Base-by-base conservation (phyloP, 208 protist species). In the Wallacemonas sp. region DNA sequence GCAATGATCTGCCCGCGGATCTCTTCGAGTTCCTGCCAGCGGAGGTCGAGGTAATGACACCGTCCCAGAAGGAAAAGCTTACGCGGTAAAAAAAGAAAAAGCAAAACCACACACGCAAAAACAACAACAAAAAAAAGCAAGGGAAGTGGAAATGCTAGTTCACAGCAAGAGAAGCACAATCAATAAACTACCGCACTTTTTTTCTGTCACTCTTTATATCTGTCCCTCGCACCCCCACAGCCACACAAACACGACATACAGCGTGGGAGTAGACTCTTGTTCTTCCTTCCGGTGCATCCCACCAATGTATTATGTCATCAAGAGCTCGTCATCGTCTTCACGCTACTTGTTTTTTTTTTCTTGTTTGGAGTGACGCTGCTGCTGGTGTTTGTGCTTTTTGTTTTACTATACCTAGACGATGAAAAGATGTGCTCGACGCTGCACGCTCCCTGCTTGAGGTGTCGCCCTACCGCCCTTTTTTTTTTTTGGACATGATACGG, bases 31-130 rank as follows among this genome's bases (percentile, higher is more conserved):
- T 95, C 64, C 45, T 90, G 0, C 79, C 75, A 2, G 65, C 64
- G 12, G 90, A 95, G 70, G 36, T 91, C 1, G 77, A 85, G 19
- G 72, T 38, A 6, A 88, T 95, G 82, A 90, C 84, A 0, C 72
- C 77, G 9, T 9, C 59, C 31, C 90, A 95, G 70, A 73, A 71
- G 62, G 58, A 49, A 1, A 79, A 88, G 59, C 74, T 95, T 22
- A 26, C 72, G 1, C 51, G 26, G 12, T 88, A 6, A 70, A 66
- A 55, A 68, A 34, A n/a, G n/a, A n/a, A n/a, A n/a, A n/a, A n/a
- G n/a, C n/a, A n/a, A n/a, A n/a, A n/a, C n/a, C 14, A 46, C 69
- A 49, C 21, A 70, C 34, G 22, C 22, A 49, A 28, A 75, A 41
- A 68, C 44, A 51, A 45, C 24, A 62, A 38, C 42, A 60, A 70